phyloP scores from a whole-genome alignment of 2,329 filamentous ascomycete genomes.

The Whalleya microplaca region DNA sequence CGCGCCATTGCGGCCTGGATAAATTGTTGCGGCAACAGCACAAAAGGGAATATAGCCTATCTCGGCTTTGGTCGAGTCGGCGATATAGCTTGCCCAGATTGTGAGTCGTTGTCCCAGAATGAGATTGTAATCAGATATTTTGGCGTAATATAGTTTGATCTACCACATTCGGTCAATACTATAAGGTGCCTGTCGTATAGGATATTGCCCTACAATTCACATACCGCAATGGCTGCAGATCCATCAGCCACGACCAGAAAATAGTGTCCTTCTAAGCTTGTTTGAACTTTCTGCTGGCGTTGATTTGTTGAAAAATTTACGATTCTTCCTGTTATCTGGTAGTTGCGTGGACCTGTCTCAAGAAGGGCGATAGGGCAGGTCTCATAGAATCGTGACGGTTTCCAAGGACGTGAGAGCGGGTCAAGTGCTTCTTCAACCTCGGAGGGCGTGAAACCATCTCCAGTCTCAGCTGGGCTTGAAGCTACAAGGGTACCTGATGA shows the following conservation, averaged over 20 bases:
- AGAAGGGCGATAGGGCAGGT: constrained; percentile 51
- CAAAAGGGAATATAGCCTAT: constrained; percentile 43
- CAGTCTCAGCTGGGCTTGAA: constrained; percentile 24
- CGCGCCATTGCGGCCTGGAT: constrained; percentile 57
- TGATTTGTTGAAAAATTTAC: constrained; percentile 54
- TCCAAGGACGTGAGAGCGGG: constrained; percentile 43
- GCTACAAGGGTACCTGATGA: constrained; percentile 12
- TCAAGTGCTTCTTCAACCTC: constrained; percentile 47
- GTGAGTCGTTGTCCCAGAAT: constrained; percentile 58
- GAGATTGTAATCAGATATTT: constrained; percentile 43
- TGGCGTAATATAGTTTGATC: constrained; percentile 56
- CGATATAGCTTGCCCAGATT: constrained; percentile 60
- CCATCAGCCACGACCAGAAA: constrained; percentile 61
- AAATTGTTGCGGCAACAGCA: constrained; percentile 57
- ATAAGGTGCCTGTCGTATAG: background rate
- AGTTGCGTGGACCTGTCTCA: constrained; percentile 51
- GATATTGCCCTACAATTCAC: constrained; percentile 11
- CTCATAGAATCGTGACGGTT: constrained; percentile 51
- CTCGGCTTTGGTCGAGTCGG: constrained; percentile 45
- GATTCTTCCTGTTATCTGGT: constrained; percentile 58
- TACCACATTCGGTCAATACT: constrained; percentile 27
- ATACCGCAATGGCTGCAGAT: constrained; percentile 55
- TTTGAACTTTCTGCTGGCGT: constrained; percentile 35
- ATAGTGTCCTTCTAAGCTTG: constrained; percentile 45
- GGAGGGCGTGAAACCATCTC: constrained; percentile 57